Evolutionary conservation across 2,329 filamentous ascomycete genomes (phyloP).

Genomic region (Trichoderma sp.): DNA sequence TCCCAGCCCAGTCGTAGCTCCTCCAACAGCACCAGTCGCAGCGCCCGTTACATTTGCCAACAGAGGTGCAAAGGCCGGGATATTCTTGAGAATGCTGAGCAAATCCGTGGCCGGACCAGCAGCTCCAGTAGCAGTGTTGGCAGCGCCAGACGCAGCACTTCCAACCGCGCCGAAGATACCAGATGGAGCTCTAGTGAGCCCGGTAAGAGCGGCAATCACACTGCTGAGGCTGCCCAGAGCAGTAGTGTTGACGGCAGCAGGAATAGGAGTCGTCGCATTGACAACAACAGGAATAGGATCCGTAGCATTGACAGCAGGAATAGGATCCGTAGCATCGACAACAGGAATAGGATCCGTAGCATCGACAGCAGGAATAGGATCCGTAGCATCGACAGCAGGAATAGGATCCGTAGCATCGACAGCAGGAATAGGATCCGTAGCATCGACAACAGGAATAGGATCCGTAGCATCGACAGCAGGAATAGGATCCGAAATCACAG

Average conservation of each 20-base stretch:
- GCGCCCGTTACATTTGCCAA: neutral
- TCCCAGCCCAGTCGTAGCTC: neutral
- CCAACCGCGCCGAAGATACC: neutral
- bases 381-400: neutral
- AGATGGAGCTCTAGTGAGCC: neutral
- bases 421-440: neutral
- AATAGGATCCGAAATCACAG: neutral
- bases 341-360: too few relatives aligned
- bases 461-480: neutral
- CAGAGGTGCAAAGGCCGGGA: neutral
- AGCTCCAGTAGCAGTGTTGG: neutral
- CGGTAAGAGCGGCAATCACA: neutral
- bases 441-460: neutral
- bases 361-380: too few relatives aligned
- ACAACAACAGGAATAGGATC: too few relatives aligned
- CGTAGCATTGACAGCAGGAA: too few relatives aligned
- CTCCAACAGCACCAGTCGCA: neutral
- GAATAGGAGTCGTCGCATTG: too few relatives aligned
- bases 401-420: too few relatives aligned
- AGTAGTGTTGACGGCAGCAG: neutral
- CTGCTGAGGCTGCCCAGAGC: neutral
- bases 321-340: too few relatives aligned
- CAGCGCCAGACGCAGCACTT: neutral
- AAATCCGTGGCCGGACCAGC: neutral
- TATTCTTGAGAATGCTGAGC: neutral